These are phyloP conservation scores for Vitis hybrid DNA, from an alignment of 177 flowering plant genomes.

Conservation along the genomic window DNA sequence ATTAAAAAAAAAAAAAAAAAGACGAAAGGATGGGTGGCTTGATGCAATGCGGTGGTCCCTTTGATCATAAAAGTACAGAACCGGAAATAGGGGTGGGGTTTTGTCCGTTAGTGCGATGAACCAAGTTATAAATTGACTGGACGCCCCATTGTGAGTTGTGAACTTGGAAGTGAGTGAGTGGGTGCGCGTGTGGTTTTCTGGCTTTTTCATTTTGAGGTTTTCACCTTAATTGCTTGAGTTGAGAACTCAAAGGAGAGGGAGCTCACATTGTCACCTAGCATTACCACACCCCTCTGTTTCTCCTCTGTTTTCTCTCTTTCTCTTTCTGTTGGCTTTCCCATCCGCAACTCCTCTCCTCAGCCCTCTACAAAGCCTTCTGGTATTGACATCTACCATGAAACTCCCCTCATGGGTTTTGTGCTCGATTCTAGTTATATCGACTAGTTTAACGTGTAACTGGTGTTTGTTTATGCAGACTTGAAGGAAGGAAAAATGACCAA, in stretches of 20 bases:
- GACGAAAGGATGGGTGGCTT: neutral
- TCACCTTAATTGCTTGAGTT: neutral
- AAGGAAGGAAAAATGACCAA: slow-evolving; percentile 45
- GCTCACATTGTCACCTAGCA: slow-evolving; percentile 3
- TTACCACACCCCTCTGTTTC: neutral
- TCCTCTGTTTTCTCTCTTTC: slow-evolving; percentile 10
- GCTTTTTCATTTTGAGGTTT: neutral
- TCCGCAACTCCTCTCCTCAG: neutral
- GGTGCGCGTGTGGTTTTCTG: slow-evolving; percentile 13
- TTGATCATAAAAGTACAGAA: slow-evolving; percentile 13
- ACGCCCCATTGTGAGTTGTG: neutral
- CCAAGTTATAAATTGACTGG: slow-evolving; percentile 33
- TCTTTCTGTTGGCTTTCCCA: neutral
- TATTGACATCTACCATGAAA: neutral
- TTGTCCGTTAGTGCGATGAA: slow-evolving; percentile 24
- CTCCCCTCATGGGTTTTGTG: neutral
- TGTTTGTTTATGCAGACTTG: neutral
- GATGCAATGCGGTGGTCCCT: neutral
- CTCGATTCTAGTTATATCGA: neutral
- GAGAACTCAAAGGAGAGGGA: neutral
- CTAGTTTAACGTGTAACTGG: neutral
- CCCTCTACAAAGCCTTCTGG: neutral
- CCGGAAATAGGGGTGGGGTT: slow-evolving; percentile 10
- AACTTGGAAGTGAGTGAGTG: too few species aligned
- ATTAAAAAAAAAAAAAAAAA: neutral